Base-by-base conservation (phyloP, 371 early-diverging fungal genomes). In the Nematocida sp. region DNA sequence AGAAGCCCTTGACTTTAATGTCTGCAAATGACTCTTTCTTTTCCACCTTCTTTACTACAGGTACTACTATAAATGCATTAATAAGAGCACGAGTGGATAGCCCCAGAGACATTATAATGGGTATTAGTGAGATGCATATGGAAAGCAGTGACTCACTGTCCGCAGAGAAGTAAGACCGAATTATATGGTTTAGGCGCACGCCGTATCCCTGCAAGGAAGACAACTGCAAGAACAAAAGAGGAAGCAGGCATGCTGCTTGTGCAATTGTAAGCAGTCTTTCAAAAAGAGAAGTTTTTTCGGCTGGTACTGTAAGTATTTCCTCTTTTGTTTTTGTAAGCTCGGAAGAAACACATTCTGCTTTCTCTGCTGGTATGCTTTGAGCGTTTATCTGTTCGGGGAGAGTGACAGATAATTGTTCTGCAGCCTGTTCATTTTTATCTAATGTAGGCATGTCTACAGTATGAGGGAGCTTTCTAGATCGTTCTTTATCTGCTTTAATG, bases 51-150 rank as follows among this genome's bases (percentile, higher is more conserved):
- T 11, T 7, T 23, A n/a, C 23, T 9, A 9, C 23, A 23, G 58
- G 58, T 23, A n/a, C 58, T 23, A 58, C 58, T 58, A 58, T 9
- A 58, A 23, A 58, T 27, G 27, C 58, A 58, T 58, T 58, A 23
- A 58, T 58, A 11, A 58, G n/a, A 9, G 58, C 58, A n/a, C n/a
- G 11, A 2, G 58, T 27, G 9, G 58, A 58, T n/a, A 58, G n/a
- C 2, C 7, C n/a, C 3, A 58, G 58, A n/a, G 58, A 58, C 9
- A 58, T 9, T n/a, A 58, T 58, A 23, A 27, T 11, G n/a, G 58
- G 58, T 9, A 58, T 23, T 9, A 58, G 23, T 7, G 58, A 58
- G 23, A 58, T 23, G 11, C n/a, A 11, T n/a, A 27, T 9, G 27
- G 23, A 58, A 9, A 9, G 9, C 23, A 9, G n/a, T 2, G 23